These are phyloP conservation scores for Lentinula edodes DNA, from an alignment of 768 basidiomycete species.

Conservation along the genomic window DNA sequence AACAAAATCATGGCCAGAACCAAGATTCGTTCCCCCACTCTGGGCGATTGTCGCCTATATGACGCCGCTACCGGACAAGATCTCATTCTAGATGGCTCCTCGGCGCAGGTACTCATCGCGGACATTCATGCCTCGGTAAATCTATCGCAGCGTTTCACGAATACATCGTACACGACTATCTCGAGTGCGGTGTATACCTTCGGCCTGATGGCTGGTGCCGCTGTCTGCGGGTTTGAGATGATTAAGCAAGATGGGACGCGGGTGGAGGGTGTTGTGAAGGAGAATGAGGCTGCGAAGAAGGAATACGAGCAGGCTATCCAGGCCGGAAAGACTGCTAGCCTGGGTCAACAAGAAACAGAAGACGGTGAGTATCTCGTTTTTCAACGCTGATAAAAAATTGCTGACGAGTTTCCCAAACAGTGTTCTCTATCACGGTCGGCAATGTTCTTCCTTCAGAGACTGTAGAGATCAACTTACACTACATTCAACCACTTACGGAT, in stretches of 20 bases:
- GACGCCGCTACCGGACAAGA: background rate
- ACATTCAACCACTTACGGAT: background rate
- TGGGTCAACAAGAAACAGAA: background rate
- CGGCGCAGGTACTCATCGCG: background rate
- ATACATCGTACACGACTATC: background rate
- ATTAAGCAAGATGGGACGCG: background rate
- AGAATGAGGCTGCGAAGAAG: background rate
- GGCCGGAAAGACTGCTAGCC: background rate
- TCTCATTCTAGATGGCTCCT: background rate
- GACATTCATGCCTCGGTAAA: background rate
- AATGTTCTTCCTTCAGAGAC: background rate
- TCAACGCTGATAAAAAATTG: background rate
- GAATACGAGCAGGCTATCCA: background rate
- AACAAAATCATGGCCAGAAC: too few relatives aligned
- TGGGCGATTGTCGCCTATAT: background rate
- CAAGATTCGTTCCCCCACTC: too few relatives aligned
- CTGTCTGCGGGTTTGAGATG: background rate
- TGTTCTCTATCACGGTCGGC: background rate
- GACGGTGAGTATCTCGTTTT: background rate
- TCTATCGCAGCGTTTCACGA: background rate
- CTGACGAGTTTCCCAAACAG: background rate
- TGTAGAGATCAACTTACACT: background rate
- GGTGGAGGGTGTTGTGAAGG: background rate
- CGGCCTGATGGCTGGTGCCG: background rate
- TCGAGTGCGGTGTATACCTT: background rate